These are phyloP conservation scores for Pleurotus giganteus DNA, from an alignment of 768 basidiomycete genomes.

Conservation along the genomic window DNA sequence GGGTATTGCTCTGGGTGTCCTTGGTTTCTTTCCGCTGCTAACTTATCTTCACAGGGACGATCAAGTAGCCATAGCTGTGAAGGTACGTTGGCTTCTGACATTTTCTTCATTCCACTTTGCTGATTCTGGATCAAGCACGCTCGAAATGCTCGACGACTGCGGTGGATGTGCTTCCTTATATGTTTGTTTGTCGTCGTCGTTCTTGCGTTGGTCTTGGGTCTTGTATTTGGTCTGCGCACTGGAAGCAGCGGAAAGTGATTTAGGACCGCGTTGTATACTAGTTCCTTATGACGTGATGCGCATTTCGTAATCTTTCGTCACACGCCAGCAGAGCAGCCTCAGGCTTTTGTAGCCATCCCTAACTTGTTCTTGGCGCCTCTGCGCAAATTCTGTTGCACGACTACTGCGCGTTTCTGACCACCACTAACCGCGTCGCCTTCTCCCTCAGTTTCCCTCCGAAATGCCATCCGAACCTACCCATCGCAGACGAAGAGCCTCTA, in stretches of 20 bases:
- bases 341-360: neutral
- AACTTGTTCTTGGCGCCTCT: neutral
- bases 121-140: slow-evolving; percentile 38
- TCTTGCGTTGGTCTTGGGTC: slow-evolving; percentile 57
- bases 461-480: slow-evolving; percentile 27
- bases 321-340: neutral
- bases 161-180: slow-evolving; percentile 83
- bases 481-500: slow-evolving; percentile 50
- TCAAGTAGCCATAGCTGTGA: slow-evolving; percentile 67
- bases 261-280: neutral
- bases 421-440: neutral
- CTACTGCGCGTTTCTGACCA: neutral
- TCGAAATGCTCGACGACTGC: slow-evolving; percentile 64
- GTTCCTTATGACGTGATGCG: slow-evolving; percentile 4
- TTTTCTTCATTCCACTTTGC: slow-evolving; percentile 2
- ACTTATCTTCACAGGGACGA: slow-evolving; percentile 39
- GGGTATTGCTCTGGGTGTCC: slow-evolving; percentile 47
- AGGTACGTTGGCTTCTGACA: slow-evolving; percentile 35
- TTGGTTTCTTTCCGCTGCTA: neutral
- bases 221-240: slow-evolving; percentile 30
- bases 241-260: neutral
- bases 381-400: neutral
- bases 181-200: slow-evolving; percentile 52
- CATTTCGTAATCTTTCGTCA: slow-evolving; percentile 5
- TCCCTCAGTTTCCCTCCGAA: slow-evolving; percentile 6